Evolutionary conservation across 805 yeast genomes (phyloP).

Genomic region (Lipomyces kockii): DNA sequence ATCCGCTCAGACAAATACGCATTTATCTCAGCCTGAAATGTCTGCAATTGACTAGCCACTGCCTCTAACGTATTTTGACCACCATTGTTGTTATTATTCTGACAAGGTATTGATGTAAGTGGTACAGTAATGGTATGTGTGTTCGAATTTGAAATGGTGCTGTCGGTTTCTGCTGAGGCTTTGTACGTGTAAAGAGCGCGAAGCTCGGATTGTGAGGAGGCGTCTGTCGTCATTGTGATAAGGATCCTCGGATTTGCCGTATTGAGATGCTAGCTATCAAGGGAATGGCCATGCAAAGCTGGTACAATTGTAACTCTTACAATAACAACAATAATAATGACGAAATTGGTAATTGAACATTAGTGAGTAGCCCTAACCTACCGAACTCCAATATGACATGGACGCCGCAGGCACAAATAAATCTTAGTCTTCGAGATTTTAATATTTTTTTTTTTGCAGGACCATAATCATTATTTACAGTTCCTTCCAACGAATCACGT

Average conservation of each 20-base stretch:
- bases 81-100: not conserved
- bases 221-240: not conserved
- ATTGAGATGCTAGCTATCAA: not conserved
- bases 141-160: not conserved
- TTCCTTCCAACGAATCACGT: not conserved
- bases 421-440: too few relatives aligned
- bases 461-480: too few relatives aligned
- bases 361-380: not conserved
- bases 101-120: not conserved
- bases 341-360: too few relatives aligned
- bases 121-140: not conserved
- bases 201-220: not conserved
- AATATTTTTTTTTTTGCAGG: too few relatives aligned
- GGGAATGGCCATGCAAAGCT: not conserved
- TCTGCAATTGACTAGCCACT: constrained; percentile 14
- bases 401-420: not conserved
- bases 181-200: not conserved
- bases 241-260: not conserved
- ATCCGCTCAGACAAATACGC: constrained; percentile 32
- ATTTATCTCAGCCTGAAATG: constrained; percentile 32
- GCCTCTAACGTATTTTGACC: constrained; percentile 10
- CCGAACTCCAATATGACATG: not conserved
- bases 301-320: not conserved
- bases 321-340: too few relatives aligned
- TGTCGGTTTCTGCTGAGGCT: not conserved